A percentile compares a stretch with the other conserved stretches of the same genome.
Conservation (phyloP, 192 early-diverging fungal genomes). For the Gonapodya sp. region DNA sequence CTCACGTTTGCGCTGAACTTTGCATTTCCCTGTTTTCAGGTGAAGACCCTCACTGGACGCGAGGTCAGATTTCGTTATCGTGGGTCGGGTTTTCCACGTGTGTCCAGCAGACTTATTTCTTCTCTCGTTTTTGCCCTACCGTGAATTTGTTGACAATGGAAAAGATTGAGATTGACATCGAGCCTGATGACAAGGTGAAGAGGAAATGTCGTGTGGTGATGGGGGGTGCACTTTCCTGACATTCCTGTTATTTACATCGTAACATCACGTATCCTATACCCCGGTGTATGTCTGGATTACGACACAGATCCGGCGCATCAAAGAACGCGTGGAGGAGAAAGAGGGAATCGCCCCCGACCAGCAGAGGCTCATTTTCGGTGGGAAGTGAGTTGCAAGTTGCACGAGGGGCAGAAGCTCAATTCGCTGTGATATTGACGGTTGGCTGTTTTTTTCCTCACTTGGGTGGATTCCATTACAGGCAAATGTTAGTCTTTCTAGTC, state of each 20-base stretch:
- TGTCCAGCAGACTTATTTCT: neutral
- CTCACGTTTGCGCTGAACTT: neutral
- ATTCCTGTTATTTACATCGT: no score
- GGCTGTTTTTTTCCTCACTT: no score
- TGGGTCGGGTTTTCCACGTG: neutral
- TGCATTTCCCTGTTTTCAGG: neutral
- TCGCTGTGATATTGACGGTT: no score
- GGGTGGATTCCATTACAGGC: constrained; percentile 22
- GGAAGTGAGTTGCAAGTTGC: constrained; percentile 54
- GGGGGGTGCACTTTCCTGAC: neutral
- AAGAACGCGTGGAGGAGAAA: constrained; percentile 88
- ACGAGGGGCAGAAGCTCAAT: no score
- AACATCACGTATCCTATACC: neutral
- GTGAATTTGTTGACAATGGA: neutral
- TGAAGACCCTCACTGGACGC: constrained; percentile 1
- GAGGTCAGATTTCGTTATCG: neutral
- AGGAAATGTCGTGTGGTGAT: neutral
- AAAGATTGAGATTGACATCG: constrained; percentile 87
- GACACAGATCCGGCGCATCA: constrained; percentile 76
- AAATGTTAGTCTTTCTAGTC: constrained; percentile 84
- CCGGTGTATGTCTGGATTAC: no score
- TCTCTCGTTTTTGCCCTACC: neutral
- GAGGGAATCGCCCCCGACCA: constrained; percentile 95
- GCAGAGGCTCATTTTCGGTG: constrained; percentile 89
- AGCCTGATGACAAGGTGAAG: constrained; percentile 57